Percentiles rank a stretch among this genome's conserved stretches.
Conservation (phyloP, 2,329 filamentous ascomycete genomes). For the Colletotrichum lupini region DNA sequence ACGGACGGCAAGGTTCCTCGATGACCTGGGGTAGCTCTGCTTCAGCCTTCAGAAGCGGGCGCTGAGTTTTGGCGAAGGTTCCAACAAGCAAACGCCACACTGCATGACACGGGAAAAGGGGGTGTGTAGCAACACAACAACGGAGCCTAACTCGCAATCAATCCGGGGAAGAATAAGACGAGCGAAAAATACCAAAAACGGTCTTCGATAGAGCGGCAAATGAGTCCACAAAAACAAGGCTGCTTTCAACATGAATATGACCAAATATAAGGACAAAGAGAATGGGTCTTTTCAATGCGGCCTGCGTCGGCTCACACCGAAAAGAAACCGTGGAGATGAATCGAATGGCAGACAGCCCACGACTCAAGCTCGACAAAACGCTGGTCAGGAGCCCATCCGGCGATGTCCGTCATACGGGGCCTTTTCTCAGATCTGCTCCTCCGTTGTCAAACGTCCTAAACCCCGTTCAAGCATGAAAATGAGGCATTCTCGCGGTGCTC, state of each 20-base stretch:
- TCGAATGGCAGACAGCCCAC: neutral
- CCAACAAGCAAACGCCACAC: conserved; percentile 7
- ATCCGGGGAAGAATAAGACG: neutral
- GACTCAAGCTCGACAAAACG: conserved; percentile 19
- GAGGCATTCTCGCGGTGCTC: neutral
- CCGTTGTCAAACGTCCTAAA: conserved; percentile 7
- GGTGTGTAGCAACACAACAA: neutral
- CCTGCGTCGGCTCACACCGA: conserved; percentile 14
- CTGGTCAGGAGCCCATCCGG: conserved; percentile 8
- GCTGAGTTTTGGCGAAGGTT: too few relatives aligned
- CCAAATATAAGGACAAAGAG: conserved; percentile 12
- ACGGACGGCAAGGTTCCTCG: neutral
- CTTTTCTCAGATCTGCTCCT: neutral
- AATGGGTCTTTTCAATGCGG: conserved; percentile 24
- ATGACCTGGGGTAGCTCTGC: conserved; percentile 12
- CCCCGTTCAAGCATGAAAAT: neutral
- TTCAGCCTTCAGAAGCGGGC: neutral
- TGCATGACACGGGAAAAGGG: neutral
- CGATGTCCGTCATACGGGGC: conserved; percentile 12
- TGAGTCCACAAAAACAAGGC: neutral
- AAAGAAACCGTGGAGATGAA: neutral
- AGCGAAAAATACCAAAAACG: neutral
- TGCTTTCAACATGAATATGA: neutral
- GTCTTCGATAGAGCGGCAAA: neutral
- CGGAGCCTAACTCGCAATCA: neutral